Percentiles rank a stretch among this genome's conserved stretches.
These are phyloP conservation scores for Lentinula edodes DNA, from an alignment of 768 basidiomycete genomes.

Conservation along the genomic window DNA sequence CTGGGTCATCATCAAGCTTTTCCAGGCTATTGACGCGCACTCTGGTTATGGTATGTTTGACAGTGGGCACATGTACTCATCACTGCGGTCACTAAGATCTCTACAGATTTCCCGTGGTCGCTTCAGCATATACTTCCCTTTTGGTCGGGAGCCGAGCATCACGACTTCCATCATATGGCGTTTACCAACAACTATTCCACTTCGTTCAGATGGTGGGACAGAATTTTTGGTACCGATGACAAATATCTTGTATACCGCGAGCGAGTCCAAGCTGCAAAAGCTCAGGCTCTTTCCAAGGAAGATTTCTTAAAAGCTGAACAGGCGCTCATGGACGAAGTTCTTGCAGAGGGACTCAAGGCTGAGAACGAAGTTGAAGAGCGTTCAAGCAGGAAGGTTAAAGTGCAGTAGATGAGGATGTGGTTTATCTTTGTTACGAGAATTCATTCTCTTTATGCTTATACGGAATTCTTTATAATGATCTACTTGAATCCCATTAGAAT, in stretches of 20 bases:
- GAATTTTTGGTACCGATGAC: conserved; percentile 82
- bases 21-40: conserved; percentile 97
- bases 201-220: conserved; percentile 92
- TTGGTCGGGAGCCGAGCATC: conserved; percentile 97
- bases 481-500: not conserved
- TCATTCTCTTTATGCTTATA: not conserved
- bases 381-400: not conserved
- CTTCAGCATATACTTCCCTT: conserved; percentile 88
- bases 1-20: conserved; percentile 91
- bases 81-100: too few species aligned
- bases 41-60: conserved; percentile 77
- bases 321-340: conserved; percentile 5
- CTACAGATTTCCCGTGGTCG: conserved; percentile 93
- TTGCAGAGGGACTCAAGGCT: conserved; percentile 6
- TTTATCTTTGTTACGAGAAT: not conserved
- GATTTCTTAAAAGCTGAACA: conserved; percentile 6
- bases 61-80: not conserved
- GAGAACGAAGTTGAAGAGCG: conserved; percentile 5
- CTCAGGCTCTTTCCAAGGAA: conserved; percentile 9
- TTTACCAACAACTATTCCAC: conserved; percentile 94
- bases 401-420: not conserved
- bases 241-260: conserved; percentile 82
- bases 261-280: conserved; percentile 59
- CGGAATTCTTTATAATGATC: not conserved
- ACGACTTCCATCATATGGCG: conserved; percentile 98